These are phyloP conservation scores for Quercus aquifolioides DNA, from an alignment of 306 rosid species.

Conservation along the genomic window DNA sequence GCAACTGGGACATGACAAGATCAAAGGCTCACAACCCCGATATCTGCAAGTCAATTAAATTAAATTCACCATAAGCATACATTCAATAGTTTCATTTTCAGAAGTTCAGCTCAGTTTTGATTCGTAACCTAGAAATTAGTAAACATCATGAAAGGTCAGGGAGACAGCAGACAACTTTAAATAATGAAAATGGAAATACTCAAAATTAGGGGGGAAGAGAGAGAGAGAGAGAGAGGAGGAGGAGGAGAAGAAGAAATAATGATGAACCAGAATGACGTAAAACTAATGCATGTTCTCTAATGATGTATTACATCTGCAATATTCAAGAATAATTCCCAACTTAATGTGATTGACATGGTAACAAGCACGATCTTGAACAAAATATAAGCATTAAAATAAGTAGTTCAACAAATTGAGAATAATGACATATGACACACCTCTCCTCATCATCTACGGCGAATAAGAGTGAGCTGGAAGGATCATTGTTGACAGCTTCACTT, in stretches of 20 bases:
- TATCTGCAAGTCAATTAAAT: slow-evolving; percentile 56
- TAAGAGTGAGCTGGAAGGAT: slow-evolving; percentile 56
- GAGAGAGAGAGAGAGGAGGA: not conserved
- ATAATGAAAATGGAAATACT: not conserved
- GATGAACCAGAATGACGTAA: not conserved
- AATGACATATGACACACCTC: slow-evolving; percentile 46
- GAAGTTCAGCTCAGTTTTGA: not conserved
- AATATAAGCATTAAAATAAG: not conserved
- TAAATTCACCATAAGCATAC: slow-evolving; percentile 24
- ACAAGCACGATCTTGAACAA: not conserved
- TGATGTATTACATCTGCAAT: not conserved
- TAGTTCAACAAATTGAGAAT: not conserved
- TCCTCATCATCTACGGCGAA: slow-evolving; percentile 65
- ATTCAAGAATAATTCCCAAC: not conserved
- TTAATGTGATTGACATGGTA: not conserved
- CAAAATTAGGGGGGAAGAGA: not conserved
- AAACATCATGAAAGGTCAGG: not conserved
- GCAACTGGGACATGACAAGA: slow-evolving; percentile 86
- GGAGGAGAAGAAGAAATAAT: not conserved
- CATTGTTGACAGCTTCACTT: slow-evolving; percentile 53
- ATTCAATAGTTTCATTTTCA: not conserved
- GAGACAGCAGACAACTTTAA: not conserved
- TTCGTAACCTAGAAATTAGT: not conserved
- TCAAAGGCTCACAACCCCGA: slow-evolving; percentile 68
- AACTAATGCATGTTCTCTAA: not conserved